Conservation (phyloP, 768 basidiomycete species). For the Phanerochaete sordida region DNA sequence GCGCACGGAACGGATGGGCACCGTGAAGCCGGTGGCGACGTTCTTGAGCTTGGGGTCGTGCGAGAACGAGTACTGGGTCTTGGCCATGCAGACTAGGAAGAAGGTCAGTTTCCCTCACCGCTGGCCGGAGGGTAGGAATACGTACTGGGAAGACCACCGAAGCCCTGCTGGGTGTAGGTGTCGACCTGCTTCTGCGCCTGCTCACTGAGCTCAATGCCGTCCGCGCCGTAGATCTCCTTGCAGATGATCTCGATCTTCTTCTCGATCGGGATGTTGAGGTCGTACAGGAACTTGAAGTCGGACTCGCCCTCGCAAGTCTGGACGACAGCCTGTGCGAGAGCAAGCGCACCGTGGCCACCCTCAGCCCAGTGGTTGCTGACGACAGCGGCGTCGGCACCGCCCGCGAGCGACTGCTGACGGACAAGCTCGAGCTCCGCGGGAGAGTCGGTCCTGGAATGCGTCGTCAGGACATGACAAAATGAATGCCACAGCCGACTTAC, state of each 20-base stretch:
- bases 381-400: conserved; percentile 92
- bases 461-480: neutral
- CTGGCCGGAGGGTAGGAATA: neutral
- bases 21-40: conserved; percentile 87
- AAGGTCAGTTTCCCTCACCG: neutral
- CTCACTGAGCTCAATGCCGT: conserved; percentile 84
- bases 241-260: conserved; percentile 87
- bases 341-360: conserved; percentile 87
- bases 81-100: conserved; percentile 85
- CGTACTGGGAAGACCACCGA: conserved; percentile 73
- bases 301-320: conserved; percentile 79
- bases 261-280: conserved; percentile 76
- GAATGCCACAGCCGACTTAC: conserved; percentile 43
- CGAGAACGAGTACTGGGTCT: conserved; percentile 97
- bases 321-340: conserved; percentile 91
- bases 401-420: conserved; percentile 71
- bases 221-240: conserved; percentile 92
- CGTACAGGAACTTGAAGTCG: conserved; percentile 91
- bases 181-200: conserved; percentile 83
- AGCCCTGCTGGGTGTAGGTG: conserved; percentile 90
- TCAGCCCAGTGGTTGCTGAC: conserved; percentile 98
- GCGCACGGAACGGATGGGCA: conserved; percentile 86
- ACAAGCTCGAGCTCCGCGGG: conserved; percentile 85
- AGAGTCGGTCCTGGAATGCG: conserved; percentile 69
- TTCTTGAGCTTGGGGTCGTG: conserved; percentile 91